phyloP scores from a whole-genome alignment of 768 basidiomycete genomes.

The Trametes cubensis region DNA sequence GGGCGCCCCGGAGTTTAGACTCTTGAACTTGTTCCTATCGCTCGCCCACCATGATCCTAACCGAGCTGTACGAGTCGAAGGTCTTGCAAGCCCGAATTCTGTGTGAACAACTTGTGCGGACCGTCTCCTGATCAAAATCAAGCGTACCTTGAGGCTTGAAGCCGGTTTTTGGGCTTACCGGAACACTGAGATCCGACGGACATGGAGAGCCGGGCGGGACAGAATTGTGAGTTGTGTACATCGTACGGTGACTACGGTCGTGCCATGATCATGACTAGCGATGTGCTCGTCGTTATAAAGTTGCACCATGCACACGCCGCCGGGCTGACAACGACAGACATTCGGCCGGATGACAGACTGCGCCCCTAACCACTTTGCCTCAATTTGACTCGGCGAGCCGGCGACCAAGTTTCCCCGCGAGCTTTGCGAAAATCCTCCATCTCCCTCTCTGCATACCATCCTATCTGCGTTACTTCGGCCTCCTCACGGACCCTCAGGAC shows the following conservation, averaged over 20 bases:
- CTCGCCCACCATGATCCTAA: too few species aligned
- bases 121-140: too few species aligned
- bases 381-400: constrained; percentile 13
- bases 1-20: too few species aligned
- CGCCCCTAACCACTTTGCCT: neutral
- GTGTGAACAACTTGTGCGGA: too few species aligned
- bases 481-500: neutral
- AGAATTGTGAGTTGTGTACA: neutral
- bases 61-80: too few species aligned
- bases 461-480: neutral
- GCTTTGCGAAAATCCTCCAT: neutral
- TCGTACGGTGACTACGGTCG: neutral
- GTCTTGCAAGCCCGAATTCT: too few species aligned
- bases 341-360: neutral
- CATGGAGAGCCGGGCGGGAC: too few species aligned
- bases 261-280: neutral
- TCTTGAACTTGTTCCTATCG: too few species aligned
- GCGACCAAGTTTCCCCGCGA: constrained; percentile 17
- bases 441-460: neutral
- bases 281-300: neutral
- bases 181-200: too few species aligned
- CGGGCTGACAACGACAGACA: neutral
- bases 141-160: too few species aligned
- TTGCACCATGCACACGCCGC: neutral
- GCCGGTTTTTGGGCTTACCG: too few species aligned